Evolutionary conservation across 2,329 filamentous ascomycete genomes (phyloP).

Genomic region (Diplodia seriata): DNA sequence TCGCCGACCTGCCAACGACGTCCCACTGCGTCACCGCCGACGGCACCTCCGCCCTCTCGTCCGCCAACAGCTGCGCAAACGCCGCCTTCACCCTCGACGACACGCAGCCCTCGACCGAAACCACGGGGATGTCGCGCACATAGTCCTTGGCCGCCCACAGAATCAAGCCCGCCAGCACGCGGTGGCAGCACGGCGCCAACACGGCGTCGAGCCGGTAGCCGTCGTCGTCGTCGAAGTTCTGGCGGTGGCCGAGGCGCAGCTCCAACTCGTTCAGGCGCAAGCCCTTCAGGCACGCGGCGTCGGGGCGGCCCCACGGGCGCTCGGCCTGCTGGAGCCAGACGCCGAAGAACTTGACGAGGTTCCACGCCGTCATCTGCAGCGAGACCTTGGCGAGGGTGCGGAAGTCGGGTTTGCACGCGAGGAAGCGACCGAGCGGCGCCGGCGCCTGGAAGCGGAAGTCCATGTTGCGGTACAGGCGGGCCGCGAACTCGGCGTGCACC

Average conservation of each 20-base stretch:
- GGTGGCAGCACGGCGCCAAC: slow-evolving; percentile 30
- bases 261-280: slow-evolving; percentile 17
- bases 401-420: slow-evolving; percentile 5
- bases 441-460: slow-evolving; percentile 28
- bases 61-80: slow-evolving; percentile 22
- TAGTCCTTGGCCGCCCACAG: slow-evolving; percentile 26
- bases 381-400: slow-evolving; percentile 12
- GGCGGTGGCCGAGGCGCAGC: slow-evolving; percentile 24
- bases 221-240: slow-evolving; percentile 6
- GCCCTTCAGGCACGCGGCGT: slow-evolving; percentile 17
- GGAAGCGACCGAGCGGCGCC: slow-evolving; percentile 19
- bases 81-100: slow-evolving; percentile 8
- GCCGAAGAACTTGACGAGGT: slow-evolving; percentile 30
- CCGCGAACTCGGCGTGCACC: slow-evolving; percentile 18
- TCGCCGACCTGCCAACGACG: slow-evolving; percentile 14
- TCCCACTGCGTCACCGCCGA: slow-evolving; percentile 27
- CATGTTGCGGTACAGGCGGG: slow-evolving; percentile 15
- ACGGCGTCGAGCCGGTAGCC: slow-evolving; percentile 11
- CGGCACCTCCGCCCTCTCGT: slow-evolving; percentile 2
- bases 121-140: slow-evolving; percentile 2
- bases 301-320: slow-evolving; percentile 22
- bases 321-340: slow-evolving; percentile 16
- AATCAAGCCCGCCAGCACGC: slow-evolving; percentile 18
- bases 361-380: slow-evolving; percentile 31
- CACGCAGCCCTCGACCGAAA: slow-evolving; percentile 27